These are phyloP conservation scores for Fusarium sp. DNA, from an alignment of 2,329 filamentous ascomycete genomes.

Conservation along the genomic window DNA sequence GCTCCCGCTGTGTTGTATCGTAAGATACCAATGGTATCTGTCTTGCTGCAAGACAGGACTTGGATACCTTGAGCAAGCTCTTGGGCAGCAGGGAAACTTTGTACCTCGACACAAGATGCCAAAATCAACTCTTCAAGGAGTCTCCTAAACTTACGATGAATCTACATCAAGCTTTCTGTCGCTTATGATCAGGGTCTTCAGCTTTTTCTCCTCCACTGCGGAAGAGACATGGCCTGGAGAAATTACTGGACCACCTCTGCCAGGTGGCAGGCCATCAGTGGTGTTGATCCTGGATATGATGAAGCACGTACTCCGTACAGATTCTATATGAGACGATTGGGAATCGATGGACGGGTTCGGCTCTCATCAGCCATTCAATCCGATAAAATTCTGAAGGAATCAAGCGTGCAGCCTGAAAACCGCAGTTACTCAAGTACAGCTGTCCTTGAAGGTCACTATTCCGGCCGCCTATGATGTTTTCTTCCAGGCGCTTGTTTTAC, in stretches of 20 bases:
- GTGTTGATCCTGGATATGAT: constrained; percentile 6
- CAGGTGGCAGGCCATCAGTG: constrained; percentile 41
- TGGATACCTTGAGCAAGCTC: constrained; percentile 1
- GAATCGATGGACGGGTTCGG: neutral
- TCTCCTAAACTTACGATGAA: neutral
- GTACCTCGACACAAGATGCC: neutral
- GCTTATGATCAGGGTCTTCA: neutral
- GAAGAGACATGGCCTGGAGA: constrained; percentile 21
- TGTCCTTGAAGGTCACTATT: constrained; percentile 11
- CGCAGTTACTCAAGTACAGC: constrained; percentile 9
- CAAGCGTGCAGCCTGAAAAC: constrained; percentile 4
- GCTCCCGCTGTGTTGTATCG: constrained; percentile 14
- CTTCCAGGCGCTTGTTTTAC: constrained; percentile 37
- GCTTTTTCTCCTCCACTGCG: neutral
- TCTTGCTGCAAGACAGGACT: constrained; percentile 2
- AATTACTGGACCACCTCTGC: constrained; percentile 34
- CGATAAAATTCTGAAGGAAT: neutral
- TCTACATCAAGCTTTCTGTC: neutral
- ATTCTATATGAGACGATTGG: neutral
- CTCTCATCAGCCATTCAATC: constrained; percentile 8
- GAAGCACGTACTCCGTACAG: neutral
- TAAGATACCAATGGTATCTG: constrained; percentile 19
- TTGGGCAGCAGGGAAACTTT: neutral
- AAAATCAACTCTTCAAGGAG: neutral
- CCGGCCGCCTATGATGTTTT: constrained; percentile 23